A percentile compares a stretch with the other conserved stretches of the same genome.
phyloP scores from a whole-genome alignment of 2,329 filamentous ascomycete species.

The Botrytis byssoidea region DNA sequence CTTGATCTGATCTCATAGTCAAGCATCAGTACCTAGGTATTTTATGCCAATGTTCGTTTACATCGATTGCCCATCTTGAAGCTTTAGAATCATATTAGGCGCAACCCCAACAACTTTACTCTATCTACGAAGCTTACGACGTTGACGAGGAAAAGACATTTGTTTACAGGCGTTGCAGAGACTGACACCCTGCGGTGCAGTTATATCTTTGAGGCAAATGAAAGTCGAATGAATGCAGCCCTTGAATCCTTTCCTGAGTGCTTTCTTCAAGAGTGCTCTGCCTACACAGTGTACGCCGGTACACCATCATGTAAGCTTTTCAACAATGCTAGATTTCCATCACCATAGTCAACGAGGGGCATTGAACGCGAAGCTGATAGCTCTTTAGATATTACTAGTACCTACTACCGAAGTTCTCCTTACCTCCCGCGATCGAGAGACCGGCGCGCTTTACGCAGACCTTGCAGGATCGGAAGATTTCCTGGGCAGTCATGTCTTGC shows the following conservation, averaged over 20 bases:
- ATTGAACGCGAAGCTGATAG: constrained; percentile 24
- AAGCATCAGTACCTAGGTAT: background rate
- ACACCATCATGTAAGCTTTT: constrained; percentile 69
- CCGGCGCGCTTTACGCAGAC: constrained; percentile 72
- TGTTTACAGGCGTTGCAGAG: constrained; percentile 25
- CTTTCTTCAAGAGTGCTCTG: constrained; percentile 97
- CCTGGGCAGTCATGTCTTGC: constrained; percentile 91
- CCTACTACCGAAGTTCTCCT: constrained; percentile 90
- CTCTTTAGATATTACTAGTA: constrained; percentile 74
- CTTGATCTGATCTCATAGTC: constrained; percentile 8
- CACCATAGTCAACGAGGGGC: constrained; percentile 19
- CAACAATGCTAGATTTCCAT: constrained; percentile 16
- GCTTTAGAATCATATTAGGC: constrained; percentile 1
- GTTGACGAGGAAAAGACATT: constrained; percentile 11
- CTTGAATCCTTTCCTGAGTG: constrained; percentile 96
- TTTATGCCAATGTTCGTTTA: constrained; percentile 8
- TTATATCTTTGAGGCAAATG: constrained; percentile 33
- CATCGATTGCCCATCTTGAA: constrained; percentile 3
- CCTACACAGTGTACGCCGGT: constrained; percentile 87
- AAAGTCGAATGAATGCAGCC: constrained; percentile 79
- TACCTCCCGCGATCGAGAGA: constrained; percentile 83
- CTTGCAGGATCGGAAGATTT: constrained; percentile 90
- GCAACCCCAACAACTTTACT: background rate
- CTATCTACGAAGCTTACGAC: constrained; percentile 3
- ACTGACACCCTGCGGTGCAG: constrained; percentile 32